phyloP scores from a whole-genome alignment of 2,329 filamentous ascomycete species.

The Thermothelomyces thermophilus region DNA sequence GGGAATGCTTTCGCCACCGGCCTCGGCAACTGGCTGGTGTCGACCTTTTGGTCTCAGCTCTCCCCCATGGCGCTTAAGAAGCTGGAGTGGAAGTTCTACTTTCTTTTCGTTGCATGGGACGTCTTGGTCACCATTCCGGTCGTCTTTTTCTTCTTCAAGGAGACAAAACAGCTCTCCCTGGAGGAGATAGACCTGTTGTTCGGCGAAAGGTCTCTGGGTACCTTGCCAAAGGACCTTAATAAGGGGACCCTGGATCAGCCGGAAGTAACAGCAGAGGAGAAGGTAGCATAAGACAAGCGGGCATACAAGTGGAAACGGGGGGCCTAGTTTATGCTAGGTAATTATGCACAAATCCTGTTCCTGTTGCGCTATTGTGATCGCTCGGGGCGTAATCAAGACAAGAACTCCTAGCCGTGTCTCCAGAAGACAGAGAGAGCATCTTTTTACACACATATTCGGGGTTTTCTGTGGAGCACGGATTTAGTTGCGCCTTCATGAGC shows the following conservation, averaged over 20 bases:
- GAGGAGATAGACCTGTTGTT: conserved; percentile 53
- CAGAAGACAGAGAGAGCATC: no score
- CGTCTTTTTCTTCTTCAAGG: conserved; percentile 46
- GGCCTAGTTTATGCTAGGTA: no score
- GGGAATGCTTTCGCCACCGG: conserved; percentile 53
- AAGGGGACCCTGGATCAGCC: conserved; percentile 6
- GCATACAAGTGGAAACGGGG: no score
- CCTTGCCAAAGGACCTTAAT: conserved; percentile 11
- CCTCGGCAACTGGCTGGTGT: conserved; percentile 52
- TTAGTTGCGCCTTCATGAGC: no score
- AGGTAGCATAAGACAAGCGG: not conserved
- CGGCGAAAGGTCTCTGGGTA: conserved; percentile 33
- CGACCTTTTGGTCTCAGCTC: conserved; percentile 53
- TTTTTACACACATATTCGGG: no score
- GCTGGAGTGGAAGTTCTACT: conserved; percentile 47
- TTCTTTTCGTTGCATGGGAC: conserved; percentile 46
- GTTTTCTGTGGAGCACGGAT: no score
- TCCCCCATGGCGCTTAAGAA: conserved; percentile 44
- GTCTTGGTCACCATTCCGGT: conserved; percentile 33
- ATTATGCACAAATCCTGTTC: no score
- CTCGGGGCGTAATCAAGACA: no score
- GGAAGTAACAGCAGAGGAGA: not conserved
- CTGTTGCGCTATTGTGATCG: no score
- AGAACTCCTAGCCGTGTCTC: no score
- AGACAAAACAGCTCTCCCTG: conserved; percentile 42